These are phyloP conservation scores for Pholiota molesta DNA, from an alignment of 768 basidiomycete genomes.

Conservation along the genomic window DNA sequence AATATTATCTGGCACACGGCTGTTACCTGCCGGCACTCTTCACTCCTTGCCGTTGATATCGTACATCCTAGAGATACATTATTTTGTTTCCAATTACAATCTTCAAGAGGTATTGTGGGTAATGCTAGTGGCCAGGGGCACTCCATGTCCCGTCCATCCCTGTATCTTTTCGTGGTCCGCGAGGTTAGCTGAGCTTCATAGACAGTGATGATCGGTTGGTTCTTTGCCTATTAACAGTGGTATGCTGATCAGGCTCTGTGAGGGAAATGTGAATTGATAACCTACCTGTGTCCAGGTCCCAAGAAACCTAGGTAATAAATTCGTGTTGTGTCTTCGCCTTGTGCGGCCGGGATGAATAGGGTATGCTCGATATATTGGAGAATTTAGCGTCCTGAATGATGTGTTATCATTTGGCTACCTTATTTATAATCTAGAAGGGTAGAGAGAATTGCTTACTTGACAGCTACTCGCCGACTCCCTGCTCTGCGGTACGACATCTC, in stretches of 20 bases:
- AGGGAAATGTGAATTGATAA: background rate
- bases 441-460: conserved; percentile 55
- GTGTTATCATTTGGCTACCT: too few species aligned
- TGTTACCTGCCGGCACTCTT: too few species aligned
- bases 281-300: conserved; percentile 82
- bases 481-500: conserved; percentile 71
- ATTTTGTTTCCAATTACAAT: conserved; percentile 5
- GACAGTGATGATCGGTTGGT: conserved; percentile 78
- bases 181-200: conserved; percentile 89
- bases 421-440: too few species aligned
- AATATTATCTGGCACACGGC: too few species aligned
- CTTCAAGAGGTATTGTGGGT: too few species aligned
- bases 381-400: conserved; percentile 85
- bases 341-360: conserved; percentile 78
- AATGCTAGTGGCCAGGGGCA: conserved; percentile 37
- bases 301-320: conserved; percentile 87
- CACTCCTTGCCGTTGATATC: too few species aligned
- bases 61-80: background rate
- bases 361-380: conserved; percentile 80
- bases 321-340: conserved; percentile 75
- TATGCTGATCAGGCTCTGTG: background rate
- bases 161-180: conserved; percentile 89
- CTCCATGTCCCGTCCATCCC: conserved; percentile 68
- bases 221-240: conserved; percentile 57
- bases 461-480: conserved; percentile 86